Conservation (phyloP, 2,329 filamentous ascomycete genomes). For the Diplodia scrobiculata region DNA sequence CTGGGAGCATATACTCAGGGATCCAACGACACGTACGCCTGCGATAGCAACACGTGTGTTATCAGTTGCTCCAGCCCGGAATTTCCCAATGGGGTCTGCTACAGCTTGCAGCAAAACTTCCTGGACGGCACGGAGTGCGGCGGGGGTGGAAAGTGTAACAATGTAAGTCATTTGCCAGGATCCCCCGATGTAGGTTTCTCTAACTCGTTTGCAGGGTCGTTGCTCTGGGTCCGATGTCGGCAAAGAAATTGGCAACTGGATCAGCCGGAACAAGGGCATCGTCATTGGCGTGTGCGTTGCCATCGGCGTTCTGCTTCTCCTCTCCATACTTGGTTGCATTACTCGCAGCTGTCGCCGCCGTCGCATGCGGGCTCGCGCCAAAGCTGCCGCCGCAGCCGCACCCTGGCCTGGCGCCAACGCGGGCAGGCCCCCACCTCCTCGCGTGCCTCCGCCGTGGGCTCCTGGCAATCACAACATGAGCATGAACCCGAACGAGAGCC, state of each 20-base stretch:
- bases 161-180: slow-evolving; percentile 51
- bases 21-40: slow-evolving; percentile 73
- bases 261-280: slow-evolving; percentile 73
- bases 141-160: slow-evolving; percentile 75
- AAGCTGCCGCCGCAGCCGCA: slow-evolving; percentile 4
- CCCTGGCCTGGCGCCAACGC: not conserved
- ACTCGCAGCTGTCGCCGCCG: slow-evolving; percentile 56
- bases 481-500: slow-evolving; percentile 14
- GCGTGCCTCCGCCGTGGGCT: slow-evolving; percentile 23
- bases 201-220: slow-evolving; percentile 56
- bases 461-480: not conserved
- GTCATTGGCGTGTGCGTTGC: slow-evolving; percentile 77
- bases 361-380: slow-evolving; percentile 5
- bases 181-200: not conserved
- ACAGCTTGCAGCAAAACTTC: slow-evolving; percentile 83
- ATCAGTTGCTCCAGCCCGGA: slow-evolving; percentile 74
- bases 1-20: slow-evolving; percentile 70
- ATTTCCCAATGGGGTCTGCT: slow-evolving; percentile 67
- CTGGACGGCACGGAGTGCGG: slow-evolving; percentile 86
- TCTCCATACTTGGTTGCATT: slow-evolving; percentile 70
- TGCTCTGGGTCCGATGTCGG: slow-evolving; percentile 71
- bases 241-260: slow-evolving; percentile 74
- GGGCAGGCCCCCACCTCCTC: slow-evolving; percentile 9
- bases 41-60: slow-evolving; percentile 68
- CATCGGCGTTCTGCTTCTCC: slow-evolving; percentile 67